A percentile compares a stretch with the other conserved stretches of the same genome.
Evolutionary conservation across 441 rosid species (phyloP).

Genomic region (Populus trichocarpa): DNA sequence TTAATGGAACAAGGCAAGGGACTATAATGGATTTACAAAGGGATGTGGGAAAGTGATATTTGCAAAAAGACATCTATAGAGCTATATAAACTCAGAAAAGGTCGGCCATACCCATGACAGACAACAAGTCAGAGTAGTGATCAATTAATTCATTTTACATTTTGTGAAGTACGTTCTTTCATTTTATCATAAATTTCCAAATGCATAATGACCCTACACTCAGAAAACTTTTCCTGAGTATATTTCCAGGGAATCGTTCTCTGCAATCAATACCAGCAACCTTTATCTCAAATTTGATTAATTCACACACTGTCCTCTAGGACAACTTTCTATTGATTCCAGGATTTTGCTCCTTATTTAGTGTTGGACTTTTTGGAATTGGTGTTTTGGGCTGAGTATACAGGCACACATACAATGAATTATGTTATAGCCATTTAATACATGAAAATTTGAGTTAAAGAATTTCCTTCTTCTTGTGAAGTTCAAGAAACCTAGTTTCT

Average conservation of each 20-base stretch:
- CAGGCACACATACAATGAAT: not conserved
- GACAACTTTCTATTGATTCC: not conserved
- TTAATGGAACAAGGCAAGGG: not conserved
- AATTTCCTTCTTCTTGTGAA: not conserved
- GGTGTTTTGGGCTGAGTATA: not conserved
- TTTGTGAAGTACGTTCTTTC: not conserved
- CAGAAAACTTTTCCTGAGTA: not conserved
- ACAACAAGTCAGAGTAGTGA: not conserved
- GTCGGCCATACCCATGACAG: not conserved
- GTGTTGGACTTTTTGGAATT: not conserved
- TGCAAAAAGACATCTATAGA: not conserved
- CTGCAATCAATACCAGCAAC: not conserved
- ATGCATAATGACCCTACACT: not conserved
- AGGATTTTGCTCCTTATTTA: not conserved
- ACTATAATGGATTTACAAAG: not conserved
- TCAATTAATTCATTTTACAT: not conserved
- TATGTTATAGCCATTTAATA: not conserved
- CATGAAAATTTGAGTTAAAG: not conserved
- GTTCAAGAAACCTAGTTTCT: not conserved
- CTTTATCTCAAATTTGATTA: not conserved
- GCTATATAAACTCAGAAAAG: not conserved
- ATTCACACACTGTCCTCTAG: not conserved
- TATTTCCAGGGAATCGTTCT: not conserved
- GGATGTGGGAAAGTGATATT: not conserved
- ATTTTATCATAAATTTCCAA: not conserved